These are phyloP conservation scores for Mycogone perniciosa DNA, from an alignment of 2,329 filamentous ascomycete species.

Conservation along the genomic window DNA sequence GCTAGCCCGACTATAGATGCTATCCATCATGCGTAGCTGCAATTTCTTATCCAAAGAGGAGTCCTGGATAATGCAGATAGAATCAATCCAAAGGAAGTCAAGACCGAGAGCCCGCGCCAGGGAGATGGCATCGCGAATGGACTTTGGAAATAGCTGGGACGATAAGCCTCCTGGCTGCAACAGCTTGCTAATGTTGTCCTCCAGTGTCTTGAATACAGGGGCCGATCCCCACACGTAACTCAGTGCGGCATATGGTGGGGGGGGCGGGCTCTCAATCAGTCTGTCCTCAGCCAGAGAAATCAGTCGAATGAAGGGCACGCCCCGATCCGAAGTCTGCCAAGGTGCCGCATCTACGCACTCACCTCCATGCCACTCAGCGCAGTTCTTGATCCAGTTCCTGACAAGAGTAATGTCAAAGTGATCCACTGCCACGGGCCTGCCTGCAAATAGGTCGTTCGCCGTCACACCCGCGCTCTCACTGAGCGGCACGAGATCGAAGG, in stretches of 20 bases:
- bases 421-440: not conserved
- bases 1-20: constrained; percentile 8
- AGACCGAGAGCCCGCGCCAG: constrained; percentile 8
- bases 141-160: constrained; percentile 2
- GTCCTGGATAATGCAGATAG: constrained; percentile 14
- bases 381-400: constrained; percentile 1
- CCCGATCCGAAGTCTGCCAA: constrained; percentile 4
- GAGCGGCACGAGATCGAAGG: constrained; percentile 8
- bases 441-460: not conserved
- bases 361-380: constrained; percentile 5
- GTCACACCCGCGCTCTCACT: not conserved
- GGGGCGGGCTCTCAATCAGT: constrained; percentile 3
- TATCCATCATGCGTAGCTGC: constrained; percentile 11
- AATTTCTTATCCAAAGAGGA: not conserved
- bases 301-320: constrained; percentile 7
- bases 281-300: constrained; percentile 4
- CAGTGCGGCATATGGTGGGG: constrained; percentile 4
- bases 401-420: not conserved
- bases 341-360: constrained; percentile 5
- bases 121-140: constrained; percentile 10
- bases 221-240: constrained; percentile 10
- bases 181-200: constrained; percentile 1
- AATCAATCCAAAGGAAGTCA: constrained; percentile 13
- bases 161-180: constrained; percentile 4
- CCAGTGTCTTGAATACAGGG: constrained; percentile 4